Base-by-base conservation (phyloP, 2,329 filamentous ascomycete species). In the Septoria petroselini region DNA sequence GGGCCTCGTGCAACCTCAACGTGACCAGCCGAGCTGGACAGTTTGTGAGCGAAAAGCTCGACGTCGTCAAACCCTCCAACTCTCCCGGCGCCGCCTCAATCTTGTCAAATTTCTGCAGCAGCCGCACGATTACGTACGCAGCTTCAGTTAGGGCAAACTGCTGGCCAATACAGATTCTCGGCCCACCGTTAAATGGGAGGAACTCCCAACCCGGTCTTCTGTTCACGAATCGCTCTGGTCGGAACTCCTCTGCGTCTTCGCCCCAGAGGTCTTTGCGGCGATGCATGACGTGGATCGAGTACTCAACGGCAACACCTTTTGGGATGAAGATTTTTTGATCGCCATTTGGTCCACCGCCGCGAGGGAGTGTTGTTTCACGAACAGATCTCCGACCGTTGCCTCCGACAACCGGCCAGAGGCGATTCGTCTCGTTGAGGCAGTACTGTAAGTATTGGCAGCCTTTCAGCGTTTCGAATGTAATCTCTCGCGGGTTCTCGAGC, bases 121-220 rank as follows among this genome's bases (percentile, higher is more conserved):
- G 27, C 27, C 61, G 48, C 37, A 61, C 63, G 18, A 61, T 54
- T 4, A 65, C 59, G 57, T 66, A 67, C 15, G 55, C 58, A 18
- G 62, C 60, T 41, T 68, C 65, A 0, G 65, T 69, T 8, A 70
- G 52, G 1, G 91, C 87, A 70, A 95, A 95, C 3, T 78, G 76
- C 68, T 84, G 79, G 0, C 91, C 91, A 58, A 95, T 95, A 66
- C 91, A 95, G 64, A 86, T 88, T 45, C 90, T 75, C 2, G 89
- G 88, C 0, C 90, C 63, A 14, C 46, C 54, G 34, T 52, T 66
- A 53, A 69, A 68, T 0, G 66, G 66, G 29, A 70, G 37, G 42
- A 61, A 70, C 17, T 68, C 62, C 68, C 68, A 68, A 0, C 62
- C 62, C 1, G 58, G 50, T 35, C 45, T 55, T 46, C 57, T 37